phyloP scores from a whole-genome alignment of 129 eudicot species.

The Flaveria trinervia region DNA sequence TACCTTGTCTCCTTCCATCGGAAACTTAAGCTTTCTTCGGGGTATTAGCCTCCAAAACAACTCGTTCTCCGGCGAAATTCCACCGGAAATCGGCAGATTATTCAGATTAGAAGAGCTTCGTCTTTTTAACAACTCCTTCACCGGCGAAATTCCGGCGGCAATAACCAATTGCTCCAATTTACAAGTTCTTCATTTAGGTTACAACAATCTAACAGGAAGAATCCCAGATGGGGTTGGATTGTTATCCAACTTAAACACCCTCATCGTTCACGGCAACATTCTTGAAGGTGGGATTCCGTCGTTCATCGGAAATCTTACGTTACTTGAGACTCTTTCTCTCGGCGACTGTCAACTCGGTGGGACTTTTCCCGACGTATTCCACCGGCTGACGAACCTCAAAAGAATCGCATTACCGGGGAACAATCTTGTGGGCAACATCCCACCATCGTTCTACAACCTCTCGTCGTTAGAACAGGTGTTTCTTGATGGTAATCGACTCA shows the following conservation, averaged over 20 bases:
- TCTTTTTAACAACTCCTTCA: conserved; percentile 29
- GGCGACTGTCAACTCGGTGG: conserved; percentile 32
- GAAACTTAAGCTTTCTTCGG: conserved; percentile 40
- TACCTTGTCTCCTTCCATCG: conserved; percentile 37
- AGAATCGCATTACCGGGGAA: conserved; percentile 21
- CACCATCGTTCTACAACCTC: conserved; percentile 35
- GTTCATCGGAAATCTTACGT: conserved; percentile 26
- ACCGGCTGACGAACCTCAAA: conserved; percentile 6
- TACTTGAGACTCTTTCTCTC: conserved; percentile 8
- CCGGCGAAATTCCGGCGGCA: conserved; percentile 32
- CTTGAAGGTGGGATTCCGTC: conserved; percentile 40
- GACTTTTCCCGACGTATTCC: conserved; percentile 28
- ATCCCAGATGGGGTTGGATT: conserved; percentile 30
- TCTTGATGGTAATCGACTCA: conserved; percentile 29
- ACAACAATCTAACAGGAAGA: conserved; percentile 29
- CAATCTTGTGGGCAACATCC: conserved; percentile 37
- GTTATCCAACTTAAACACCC: conserved; percentile 11
- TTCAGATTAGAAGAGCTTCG: conserved; percentile 29
- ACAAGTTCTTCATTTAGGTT: conserved; percentile 18
- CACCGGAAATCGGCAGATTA: conserved; percentile 30
- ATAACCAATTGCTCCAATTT: conserved; percentile 34
- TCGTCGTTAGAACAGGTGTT: conserved; percentile 26
- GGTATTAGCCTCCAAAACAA: conserved; percentile 29
- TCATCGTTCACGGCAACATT: conserved; percentile 20
- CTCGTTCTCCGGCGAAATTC: conserved; percentile 33